Base-by-base conservation (phyloP, 352 stramenopile species). In the Globisporangium cylindrosporum region DNA sequence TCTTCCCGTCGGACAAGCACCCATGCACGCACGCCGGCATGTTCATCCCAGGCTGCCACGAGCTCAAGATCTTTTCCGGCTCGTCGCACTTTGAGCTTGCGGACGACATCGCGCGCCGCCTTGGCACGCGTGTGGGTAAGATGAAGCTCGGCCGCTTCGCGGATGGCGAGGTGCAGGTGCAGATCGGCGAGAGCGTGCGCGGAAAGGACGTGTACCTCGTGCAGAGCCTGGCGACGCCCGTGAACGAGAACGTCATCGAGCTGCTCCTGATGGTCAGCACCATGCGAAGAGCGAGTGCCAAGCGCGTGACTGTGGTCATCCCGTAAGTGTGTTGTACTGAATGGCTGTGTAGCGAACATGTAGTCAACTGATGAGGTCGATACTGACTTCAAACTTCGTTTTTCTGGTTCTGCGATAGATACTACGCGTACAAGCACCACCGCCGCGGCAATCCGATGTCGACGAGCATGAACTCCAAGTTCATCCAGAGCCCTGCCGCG, bases 201-300 rank as follows among this genome's bases (percentile, higher is more conserved):
- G 92, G 93, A 49, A 97, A 97, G 79, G 94, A 98, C 72, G 93
- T 98, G 56, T 98, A 98, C 76, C 77, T 98, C 48, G 89, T 98
- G 62, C 94, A 98, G 82, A 96, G 89, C 69, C 88, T 97, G 27
- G 84, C 89, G 41, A 92, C 80, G 58, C 94, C 94, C 15, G 93
- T 98, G 59, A 98, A 98, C 70, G 94, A 98, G 71, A 97, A 97
- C 75, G 88, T 98, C 58, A 97, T 98, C 61, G 94, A 98, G 77
- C 76, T 98, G 67, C 73, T 98, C 67, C 82, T 98, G 38, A 98
- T 98, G 90, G 89, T 98, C 55, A 98, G 90, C 70, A 97, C 93
- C 46, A 94, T 97, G 81, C 89, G 93, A 49, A 86, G 94, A 63
- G 93, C 94, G 9, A 97, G 89, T 56, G 94, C 94, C 67, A 98